Percentiles rank a stretch among this genome's conserved stretches.
These are phyloP conservation scores for Exophiala sp. DNA, from an alignment of 2,329 filamentous ascomycete species.

Conservation along the genomic window DNA sequence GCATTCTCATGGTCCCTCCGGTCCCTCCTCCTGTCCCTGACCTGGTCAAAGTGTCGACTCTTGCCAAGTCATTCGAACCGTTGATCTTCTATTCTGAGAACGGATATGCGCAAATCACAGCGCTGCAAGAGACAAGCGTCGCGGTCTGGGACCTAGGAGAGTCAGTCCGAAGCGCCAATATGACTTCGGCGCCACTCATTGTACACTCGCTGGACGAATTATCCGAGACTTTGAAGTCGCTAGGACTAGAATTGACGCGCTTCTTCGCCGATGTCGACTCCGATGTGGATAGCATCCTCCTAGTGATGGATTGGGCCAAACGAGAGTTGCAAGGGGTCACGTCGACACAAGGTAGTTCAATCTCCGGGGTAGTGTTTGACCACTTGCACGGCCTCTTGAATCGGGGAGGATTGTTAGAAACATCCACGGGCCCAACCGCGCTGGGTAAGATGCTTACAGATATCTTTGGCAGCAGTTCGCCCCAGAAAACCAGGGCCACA, in stretches of 20 bases:
- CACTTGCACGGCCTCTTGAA: conserved; percentile 76
- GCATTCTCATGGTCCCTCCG: conserved; percentile 64
- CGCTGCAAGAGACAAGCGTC: conserved; percentile 83
- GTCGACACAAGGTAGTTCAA: conserved; percentile 41
- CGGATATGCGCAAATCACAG: conserved; percentile 75
- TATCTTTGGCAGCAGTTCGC: conserved; percentile 71
- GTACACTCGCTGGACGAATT: conserved; percentile 78
- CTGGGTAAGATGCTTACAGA: conserved; percentile 64
- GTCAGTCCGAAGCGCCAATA: conserved; percentile 80
- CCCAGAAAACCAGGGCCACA: conserved; percentile 72
- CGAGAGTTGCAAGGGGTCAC: conserved; percentile 71
- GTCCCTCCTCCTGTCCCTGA: conserved; percentile 66
- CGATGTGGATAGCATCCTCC: conserved; percentile 85
- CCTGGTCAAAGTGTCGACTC: conserved; percentile 79
- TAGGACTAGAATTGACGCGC: conserved; percentile 78
- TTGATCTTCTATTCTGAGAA: conserved; percentile 92
- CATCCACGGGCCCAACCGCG: conserved; percentile 52
- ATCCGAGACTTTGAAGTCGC: conserved; percentile 74
- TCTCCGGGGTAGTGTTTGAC: conserved; percentile 56
- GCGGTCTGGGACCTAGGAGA: conserved; percentile 94
- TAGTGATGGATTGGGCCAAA: conserved; percentile 94
- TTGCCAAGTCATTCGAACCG: conserved; percentile 88
- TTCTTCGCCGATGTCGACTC: conserved; percentile 93
- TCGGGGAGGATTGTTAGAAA: conserved; percentile 42
- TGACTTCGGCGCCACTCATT: conserved; percentile 82